Conservation (phyloP, 1,284 basidiomycete species). For the Sporisorium exsertum region DNA sequence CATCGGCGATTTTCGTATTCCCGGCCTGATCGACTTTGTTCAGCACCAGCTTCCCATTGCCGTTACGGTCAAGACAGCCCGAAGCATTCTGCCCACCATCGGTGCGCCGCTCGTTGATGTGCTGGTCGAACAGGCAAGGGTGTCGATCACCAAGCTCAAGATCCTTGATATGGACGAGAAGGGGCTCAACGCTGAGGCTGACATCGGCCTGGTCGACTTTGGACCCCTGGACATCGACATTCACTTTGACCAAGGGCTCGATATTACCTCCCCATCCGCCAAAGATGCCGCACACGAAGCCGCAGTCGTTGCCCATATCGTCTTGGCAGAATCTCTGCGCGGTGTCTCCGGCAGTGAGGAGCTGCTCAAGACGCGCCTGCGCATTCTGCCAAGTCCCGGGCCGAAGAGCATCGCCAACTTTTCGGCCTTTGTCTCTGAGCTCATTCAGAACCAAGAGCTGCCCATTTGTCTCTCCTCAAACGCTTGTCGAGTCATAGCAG, state of each 20-base stretch:
- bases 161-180: conserved; percentile 56
- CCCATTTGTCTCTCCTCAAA: conserved; percentile 35
- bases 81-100: conserved; percentile 50
- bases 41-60: conserved; percentile 59
- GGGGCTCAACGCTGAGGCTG: conserved; percentile 51
- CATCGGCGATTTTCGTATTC: conserved; percentile 54
- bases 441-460: conserved; percentile 38
- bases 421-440: conserved; percentile 46
- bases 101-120: conserved; percentile 54
- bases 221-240: conserved; percentile 55
- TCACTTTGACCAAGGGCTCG: conserved; percentile 43
- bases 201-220: conserved; percentile 51
- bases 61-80: conserved; percentile 52
- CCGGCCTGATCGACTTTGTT: conserved; percentile 49
- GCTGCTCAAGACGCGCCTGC: conserved; percentile 31
- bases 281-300: conserved; percentile 6
- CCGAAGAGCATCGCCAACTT: conserved; percentile 41
- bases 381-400: conserved; percentile 32
- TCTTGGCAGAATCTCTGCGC: conserved; percentile 42
- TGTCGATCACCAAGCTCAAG: conserved; percentile 47
- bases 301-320: conserved; percentile 31
- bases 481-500: conserved; percentile 40
- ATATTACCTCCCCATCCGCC: conserved; percentile 12
- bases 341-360: conserved; percentile 39
- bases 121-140: conserved; percentile 51